Conservation (phyloP, 2,329 filamentous ascomycete species). For the Colletotrichum musae region DNA sequence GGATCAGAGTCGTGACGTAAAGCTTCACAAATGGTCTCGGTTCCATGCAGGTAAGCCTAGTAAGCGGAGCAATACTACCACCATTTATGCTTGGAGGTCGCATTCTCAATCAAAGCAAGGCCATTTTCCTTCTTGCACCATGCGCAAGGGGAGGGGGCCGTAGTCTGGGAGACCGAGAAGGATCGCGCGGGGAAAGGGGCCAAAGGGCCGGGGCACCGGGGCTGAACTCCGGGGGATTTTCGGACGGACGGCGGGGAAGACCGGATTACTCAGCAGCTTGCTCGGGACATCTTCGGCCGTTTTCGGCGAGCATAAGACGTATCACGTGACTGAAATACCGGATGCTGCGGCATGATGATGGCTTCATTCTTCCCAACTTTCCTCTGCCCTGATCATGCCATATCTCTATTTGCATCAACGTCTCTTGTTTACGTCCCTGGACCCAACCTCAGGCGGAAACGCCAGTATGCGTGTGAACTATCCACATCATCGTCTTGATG, state of each 20-base stretch:
- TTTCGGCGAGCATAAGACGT: no score
- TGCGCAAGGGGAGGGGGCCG: no score
- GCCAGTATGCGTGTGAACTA: not conserved
- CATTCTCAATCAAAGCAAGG: not conserved
- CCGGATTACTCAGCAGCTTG: not conserved
- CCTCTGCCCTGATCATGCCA: not conserved
- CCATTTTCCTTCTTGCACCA: no score
- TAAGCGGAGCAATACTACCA: not conserved
- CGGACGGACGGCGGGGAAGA: not conserved
- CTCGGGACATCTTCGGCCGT: not conserved
- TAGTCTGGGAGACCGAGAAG: not conserved
- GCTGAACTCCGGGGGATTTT: not conserved
- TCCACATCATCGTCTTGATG: not conserved
- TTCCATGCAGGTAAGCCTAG: constrained; percentile 5
- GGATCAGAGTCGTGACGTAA: constrained; percentile 36
- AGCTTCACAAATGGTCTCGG: not conserved
- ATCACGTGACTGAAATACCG: no score
- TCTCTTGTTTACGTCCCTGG: not conserved
- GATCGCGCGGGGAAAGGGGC: constrained; percentile 10
- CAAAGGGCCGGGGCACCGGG: constrained; percentile 4
- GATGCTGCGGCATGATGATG: no score
- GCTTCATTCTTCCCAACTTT: no score
- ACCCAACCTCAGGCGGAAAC: not conserved
- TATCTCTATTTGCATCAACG: not conserved
- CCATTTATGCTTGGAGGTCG: not conserved